Base-by-base conservation (phyloP, 805 yeast genomes). In the Saccharomycopsis javanensis region DNA sequence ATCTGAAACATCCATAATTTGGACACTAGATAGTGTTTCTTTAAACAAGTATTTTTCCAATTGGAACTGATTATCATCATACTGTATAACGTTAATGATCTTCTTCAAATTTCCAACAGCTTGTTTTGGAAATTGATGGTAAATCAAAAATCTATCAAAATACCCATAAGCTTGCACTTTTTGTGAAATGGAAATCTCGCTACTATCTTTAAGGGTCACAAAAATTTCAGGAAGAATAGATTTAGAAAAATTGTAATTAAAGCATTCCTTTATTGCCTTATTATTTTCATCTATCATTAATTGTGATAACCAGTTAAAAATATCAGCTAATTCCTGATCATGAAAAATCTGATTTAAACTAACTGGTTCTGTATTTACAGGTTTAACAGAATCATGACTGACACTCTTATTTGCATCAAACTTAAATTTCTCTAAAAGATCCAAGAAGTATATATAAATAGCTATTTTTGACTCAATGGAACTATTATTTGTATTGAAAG, bases 111-210 rank as follows among this genome's bases (percentile, higher is more conserved):
- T 50, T 35, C 51, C 54, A 11, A 50, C 10, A 5, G 57, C 50
- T 37, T 56, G 52, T 23, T 20, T 30, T 35, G 28, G 31, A 37
- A 50, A 50, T 25, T 55, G n/a, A 23, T 30, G 38, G 20, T 28
- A n/a, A 18, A 35, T n/a, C 37, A 50, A 50, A 37, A 55, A 55
- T 37, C 27, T 53, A 31, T 50, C 38, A 23, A 50, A 50, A 20
- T 25, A 37, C 10, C 15, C 20, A 33, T 50, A 38, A 25, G 13
- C 23, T 5, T 2, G 35, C n/a, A 31, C 51, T 16, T 35, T 16
- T 15, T 16, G 15, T 10, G 15, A 13, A 23, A 5, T 15, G 6
- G 35, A 13, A 7, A 53, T 34, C n/a, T 5, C 13, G 16, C 23
- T 20, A 15, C 31, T 35, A 8, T 48, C 48, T 35, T 48, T 54